Evolutionary conservation across 306 rosid species (phyloP), one percentile per base, ranked within the genome.

Genomic region (Trichosanthes cucumerina): DNA sequence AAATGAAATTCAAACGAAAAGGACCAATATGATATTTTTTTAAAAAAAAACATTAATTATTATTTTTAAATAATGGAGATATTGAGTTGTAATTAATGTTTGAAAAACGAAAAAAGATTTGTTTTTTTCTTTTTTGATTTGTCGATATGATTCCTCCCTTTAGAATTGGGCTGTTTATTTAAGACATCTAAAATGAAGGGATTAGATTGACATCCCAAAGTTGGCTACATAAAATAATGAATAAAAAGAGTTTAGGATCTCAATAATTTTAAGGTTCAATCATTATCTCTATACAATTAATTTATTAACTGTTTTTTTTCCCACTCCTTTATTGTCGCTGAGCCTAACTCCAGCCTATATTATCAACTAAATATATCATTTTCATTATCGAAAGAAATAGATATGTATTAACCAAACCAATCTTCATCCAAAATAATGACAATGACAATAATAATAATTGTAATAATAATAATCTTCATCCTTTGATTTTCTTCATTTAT

Each of bases 191-290:
- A 70, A 70, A 70, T 44, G 34, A 70, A 23, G 8, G 8, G 76
- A 43, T 70, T 70, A 70, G 76, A 70, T 70, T 70, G 76, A 70
- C 76, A 70, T 15, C 33, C 21, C 12, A 70, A 70, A 70, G 56
- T 44, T 70, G 36, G 33, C 34, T 24, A 50, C 33, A 72, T 24
- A 44, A 71, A 71, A 46, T 71, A 71, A 71, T 71, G 33, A 6
- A 43, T 23, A 23, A 23, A 44, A 71, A 70, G n/a, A 15, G 1
- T 71, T 43, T 16, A 65, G 58, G 58, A 71, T 71, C 76, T 71
- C 39, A 71, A 71, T 71, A 23, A 72, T 14, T 46, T 72, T 72
- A 47, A 46, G 77, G 24, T 47, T 72, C 56, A 72, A 72, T 72
- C 77, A 72, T 72, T 72, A 72, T 72, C 77, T 44, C 21, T 23